A percentile compares a stretch with the other conserved stretches of the same genome.
Conservation (phyloP, 1,284 basidiomycete genomes). For the Puccinia hordei region DNA sequence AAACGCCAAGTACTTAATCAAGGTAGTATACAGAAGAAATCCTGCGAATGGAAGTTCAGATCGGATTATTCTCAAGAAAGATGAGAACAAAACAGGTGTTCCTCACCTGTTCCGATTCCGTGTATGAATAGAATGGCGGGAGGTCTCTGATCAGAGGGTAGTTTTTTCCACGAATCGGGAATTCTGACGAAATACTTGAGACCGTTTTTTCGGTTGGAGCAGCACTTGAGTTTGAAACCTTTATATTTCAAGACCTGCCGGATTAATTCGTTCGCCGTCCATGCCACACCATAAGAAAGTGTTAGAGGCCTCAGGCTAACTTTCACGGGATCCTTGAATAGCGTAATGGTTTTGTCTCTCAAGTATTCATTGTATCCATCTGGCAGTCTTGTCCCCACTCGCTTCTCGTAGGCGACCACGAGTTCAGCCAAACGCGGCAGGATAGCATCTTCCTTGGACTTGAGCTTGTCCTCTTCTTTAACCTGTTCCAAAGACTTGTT, state of each 20-base stretch:
- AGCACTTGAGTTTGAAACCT: constrained; percentile 22
- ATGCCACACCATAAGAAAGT: constrained; percentile 24
- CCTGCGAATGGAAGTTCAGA: constrained; percentile 9
- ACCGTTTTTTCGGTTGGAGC: constrained; percentile 12
- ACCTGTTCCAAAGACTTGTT: constrained; percentile 28
- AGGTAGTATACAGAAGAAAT: constrained; percentile 32
- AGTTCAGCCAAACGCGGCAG: constrained; percentile 24
- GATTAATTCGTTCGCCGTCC: constrained; percentile 5
- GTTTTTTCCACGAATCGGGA: constrained; percentile 23
- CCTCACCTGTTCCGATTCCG: constrained; percentile 38
- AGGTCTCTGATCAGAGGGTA: constrained; percentile 24
- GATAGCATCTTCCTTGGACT: constrained; percentile 1
- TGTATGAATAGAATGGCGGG: constrained; percentile 43
- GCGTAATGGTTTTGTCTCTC: constrained; percentile 26
- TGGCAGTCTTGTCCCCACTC: constrained; percentile 21
- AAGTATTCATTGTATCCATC: constrained; percentile 43
- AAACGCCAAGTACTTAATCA: constrained; percentile 27
- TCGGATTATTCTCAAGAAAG: neutral
- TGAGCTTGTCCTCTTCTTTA: constrained; percentile 25
- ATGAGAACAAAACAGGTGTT: neutral
- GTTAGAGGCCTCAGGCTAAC: constrained; percentile 22
- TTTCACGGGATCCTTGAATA: constrained; percentile 34
- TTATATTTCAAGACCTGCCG: constrained; percentile 5
- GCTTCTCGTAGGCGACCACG: constrained; percentile 20
- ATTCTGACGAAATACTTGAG: constrained; percentile 37